Evolutionary conservation across 2,329 filamentous ascomycete genomes (phyloP).

Genomic region (Colletotrichum musae): DNA sequence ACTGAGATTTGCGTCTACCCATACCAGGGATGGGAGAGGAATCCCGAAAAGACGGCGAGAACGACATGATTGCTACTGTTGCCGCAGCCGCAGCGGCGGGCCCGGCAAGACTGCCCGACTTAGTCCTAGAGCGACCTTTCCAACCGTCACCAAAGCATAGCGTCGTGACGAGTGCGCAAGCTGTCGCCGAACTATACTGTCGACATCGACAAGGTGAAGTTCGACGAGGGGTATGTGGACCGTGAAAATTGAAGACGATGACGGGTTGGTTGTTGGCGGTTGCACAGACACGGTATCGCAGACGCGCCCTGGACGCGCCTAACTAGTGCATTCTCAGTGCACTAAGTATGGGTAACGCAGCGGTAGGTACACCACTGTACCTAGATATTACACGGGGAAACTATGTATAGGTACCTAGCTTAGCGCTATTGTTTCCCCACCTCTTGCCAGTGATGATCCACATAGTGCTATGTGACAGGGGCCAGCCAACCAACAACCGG

Average conservation of each 20-base stretch:
- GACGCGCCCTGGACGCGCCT: constrained; percentile 35
- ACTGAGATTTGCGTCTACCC: constrained; percentile 69
- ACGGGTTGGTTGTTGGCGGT: not conserved
- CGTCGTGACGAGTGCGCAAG: not conserved
- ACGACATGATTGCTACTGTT: constrained; percentile 36
- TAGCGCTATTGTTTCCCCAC: constrained; percentile 1
- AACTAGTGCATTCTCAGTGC: not conserved
- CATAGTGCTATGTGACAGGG: constrained; percentile 6
- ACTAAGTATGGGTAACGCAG: too few relatives aligned
- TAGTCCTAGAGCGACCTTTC: not conserved
- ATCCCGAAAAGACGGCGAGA: constrained; percentile 37
- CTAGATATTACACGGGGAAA: too few relatives aligned
- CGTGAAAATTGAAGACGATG: too few relatives aligned
- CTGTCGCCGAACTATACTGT: too few relatives aligned
- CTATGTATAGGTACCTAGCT: not conserved
- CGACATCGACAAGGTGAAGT: too few relatives aligned
- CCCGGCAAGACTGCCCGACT: not conserved
- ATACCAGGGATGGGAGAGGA: constrained; percentile 36
- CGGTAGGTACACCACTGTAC: not conserved
- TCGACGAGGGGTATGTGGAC: not conserved
- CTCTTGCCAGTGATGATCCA: constrained; percentile 20
- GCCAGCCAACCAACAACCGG: not conserved
- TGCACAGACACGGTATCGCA: constrained; percentile 11
- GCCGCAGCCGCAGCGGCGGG: constrained; percentile 6
- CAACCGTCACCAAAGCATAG: not conserved